Conservation (phyloP, 2,329 filamentous ascomycete genomes). For the Colletotrichum musicola region DNA sequence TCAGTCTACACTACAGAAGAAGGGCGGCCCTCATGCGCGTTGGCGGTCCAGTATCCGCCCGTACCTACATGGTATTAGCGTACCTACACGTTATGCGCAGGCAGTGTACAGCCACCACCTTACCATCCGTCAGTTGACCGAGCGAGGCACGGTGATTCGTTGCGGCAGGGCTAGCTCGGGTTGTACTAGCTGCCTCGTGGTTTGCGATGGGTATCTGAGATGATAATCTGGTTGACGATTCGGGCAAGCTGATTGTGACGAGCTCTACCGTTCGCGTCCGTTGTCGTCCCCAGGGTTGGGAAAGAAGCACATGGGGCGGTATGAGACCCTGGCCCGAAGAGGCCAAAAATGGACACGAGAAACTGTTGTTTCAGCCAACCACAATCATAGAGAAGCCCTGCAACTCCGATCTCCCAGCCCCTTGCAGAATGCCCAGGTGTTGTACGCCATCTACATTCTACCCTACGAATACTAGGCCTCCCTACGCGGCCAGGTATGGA, state of each 20-base stretch:
- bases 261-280: constrained; percentile 17
- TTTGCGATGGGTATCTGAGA: constrained; percentile 24
- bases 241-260: constrained; percentile 30
- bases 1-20: too few species aligned
- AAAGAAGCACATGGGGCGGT: constrained; percentile 25
- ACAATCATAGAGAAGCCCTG: constrained; percentile 33
- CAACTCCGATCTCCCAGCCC: constrained; percentile 36
- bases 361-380: constrained; percentile 40
- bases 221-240: constrained; percentile 21
- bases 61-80: too few species aligned
- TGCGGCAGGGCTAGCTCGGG: constrained; percentile 11
- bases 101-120: constrained; percentile 19
- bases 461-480: too few species aligned
- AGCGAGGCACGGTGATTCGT: not conserved
- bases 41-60: not conserved
- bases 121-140: not conserved
- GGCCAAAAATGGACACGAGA: constrained; percentile 42
- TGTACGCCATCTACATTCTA: too few species aligned
- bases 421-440: constrained; percentile 30
- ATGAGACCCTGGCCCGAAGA: constrained; percentile 20
- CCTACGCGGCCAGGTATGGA: too few species aligned
- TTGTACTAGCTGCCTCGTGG: constrained; percentile 24
- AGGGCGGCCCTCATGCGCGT: constrained; percentile 24
- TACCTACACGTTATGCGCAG: too few species aligned
- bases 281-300: constrained; percentile 22